Evolutionary conservation across 441 rosid species (phyloP).

Genomic region (Croton laevigatus): DNA sequence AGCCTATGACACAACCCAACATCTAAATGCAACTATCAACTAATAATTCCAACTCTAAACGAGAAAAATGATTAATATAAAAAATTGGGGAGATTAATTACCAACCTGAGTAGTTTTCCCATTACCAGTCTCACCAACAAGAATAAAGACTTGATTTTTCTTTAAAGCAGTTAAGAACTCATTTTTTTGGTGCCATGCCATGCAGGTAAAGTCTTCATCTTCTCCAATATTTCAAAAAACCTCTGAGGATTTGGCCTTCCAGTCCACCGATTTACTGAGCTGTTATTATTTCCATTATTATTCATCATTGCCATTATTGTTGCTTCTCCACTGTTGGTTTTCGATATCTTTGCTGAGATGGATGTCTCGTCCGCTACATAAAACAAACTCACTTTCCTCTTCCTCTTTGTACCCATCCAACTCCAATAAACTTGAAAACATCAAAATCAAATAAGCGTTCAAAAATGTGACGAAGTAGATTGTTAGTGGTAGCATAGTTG

Average conservation of each 20-base stretch:
- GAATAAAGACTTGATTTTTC: conserved; percentile 59
- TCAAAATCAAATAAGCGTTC: too few species aligned
- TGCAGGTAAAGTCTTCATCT: conserved; percentile 76
- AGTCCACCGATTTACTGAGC: conserved; percentile 68
- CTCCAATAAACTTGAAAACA: too few species aligned
- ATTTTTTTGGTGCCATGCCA: conserved; percentile 93
- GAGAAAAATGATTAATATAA: not conserved
- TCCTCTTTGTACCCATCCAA: conserved; percentile 91
- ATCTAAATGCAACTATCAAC: not conserved
- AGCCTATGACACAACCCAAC: too few species aligned
- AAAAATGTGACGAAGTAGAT: too few species aligned
- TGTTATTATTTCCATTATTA: conserved; percentile 25
- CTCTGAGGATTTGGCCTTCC: conserved; percentile 74
- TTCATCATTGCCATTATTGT: not conserved
- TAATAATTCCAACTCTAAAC: too few species aligned
- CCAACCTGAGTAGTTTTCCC: conserved; percentile 97
- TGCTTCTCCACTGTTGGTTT: too few species aligned
- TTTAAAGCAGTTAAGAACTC: conserved; percentile 69
- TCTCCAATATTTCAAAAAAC: conserved; percentile 80
- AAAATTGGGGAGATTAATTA: not conserved
- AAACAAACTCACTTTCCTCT: conserved; percentile 91
- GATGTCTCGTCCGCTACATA: conserved; percentile 82
- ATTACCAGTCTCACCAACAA: conserved; percentile 98
- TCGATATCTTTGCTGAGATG: conserved; percentile 44
- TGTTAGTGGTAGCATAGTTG: too few species aligned